Evolutionary conservation across 768 basidiomycete genomes (phyloP), one percentile per base, ranked within the genome.

Genomic region (Tulasnella sp.): DNA sequence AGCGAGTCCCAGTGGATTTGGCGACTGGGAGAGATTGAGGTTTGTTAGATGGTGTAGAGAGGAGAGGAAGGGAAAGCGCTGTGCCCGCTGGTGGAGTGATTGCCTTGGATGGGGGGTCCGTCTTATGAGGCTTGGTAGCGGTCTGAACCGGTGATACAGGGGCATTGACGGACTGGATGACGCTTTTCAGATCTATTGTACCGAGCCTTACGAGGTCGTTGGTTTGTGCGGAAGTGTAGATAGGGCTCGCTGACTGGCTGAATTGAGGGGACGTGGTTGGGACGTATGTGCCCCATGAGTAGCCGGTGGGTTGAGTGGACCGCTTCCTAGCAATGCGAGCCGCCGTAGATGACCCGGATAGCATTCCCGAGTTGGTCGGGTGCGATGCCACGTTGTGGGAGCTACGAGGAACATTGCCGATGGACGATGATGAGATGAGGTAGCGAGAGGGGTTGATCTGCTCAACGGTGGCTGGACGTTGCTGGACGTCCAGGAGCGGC

Each of bases 291-390:
- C 14, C 48, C 58, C 76, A 77, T 56, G 71, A 73, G 73, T 74
- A 46, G 46, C 36, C 71, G 71, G 72, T 36, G 62, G 71, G 71
- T 48, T 44, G 42, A 44, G 73, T 73, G 71, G 73, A 46, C 18
- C 73, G 71, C 40, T 79, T 79, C 31, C 78, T 74, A 38, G 73
- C 73, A 27, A 79, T 79, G 21, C 78, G 78, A 36, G 31, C 46
- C 34, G 78, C 78, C 14, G 78, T 72, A 31, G 68, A 71, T 16
- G 78, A 42, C 24, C 38, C n/a, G 10, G 56, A 62, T 27, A 75
- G n/a, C 9, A 44, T 31, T 34, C 44, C 34, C 19, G 76, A 58
- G 76, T 52, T n/a, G 56, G 31, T 10, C 31, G 24, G 48, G 40
- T n/a, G 38, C 14, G 76, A 62, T 10, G 48, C 71, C 12, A 34